Percentiles rank a stretch among this genome's conserved stretches.
phyloP scores from a whole-genome alignment of 2,329 filamentous ascomycete species.

The Apiospora malaysiana region DNA sequence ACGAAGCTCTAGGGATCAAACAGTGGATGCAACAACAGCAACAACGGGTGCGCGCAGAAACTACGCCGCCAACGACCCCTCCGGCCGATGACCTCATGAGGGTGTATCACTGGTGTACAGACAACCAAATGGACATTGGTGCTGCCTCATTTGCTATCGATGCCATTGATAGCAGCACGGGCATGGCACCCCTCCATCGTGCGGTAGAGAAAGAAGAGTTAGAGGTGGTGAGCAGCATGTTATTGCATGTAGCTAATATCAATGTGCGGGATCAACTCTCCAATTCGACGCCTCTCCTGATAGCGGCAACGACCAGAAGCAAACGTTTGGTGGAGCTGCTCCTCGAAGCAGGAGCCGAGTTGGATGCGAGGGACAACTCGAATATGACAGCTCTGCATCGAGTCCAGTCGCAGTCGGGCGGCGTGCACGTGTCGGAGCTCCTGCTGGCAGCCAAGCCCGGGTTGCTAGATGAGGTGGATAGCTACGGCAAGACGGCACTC shows the following conservation, averaged over 20 bases:
- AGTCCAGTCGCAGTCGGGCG: conserved; percentile 34
- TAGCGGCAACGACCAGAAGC: conserved; percentile 39
- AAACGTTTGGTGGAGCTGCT: conserved; percentile 36
- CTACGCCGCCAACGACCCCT: conserved; percentile 20
- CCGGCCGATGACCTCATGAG: conserved; percentile 23
- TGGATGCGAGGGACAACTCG: conserved; percentile 35
- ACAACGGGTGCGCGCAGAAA: background rate
- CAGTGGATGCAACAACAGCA: conserved; percentile 32
- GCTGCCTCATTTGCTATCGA: conserved; percentile 34
- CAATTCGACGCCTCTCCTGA: conserved; percentile 36
- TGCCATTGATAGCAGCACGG: conserved; percentile 28
- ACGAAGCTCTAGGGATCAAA: conserved; percentile 36
- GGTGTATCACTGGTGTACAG: conserved; percentile 36
- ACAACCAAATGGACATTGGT: conserved; percentile 36
- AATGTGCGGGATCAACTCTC: conserved; percentile 30
- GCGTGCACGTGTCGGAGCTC: conserved; percentile 33
- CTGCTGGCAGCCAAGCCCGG: conserved; percentile 30
- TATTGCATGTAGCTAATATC: conserved; percentile 30
- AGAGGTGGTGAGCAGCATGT: conserved; percentile 36
- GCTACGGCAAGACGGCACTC: conserved; percentile 32
- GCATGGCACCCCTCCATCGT: conserved; percentile 35
- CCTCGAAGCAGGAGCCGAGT: conserved; percentile 33
- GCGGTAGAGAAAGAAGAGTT: conserved; percentile 33
- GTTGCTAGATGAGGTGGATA: conserved; percentile 30
- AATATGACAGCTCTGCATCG: conserved; percentile 35